A percentile compares a stretch with the other conserved stretches of the same genome.
Evolutionary conservation across 768 basidiomycete genomes (phyloP).

Genomic region (Phylloporus sp.): DNA sequence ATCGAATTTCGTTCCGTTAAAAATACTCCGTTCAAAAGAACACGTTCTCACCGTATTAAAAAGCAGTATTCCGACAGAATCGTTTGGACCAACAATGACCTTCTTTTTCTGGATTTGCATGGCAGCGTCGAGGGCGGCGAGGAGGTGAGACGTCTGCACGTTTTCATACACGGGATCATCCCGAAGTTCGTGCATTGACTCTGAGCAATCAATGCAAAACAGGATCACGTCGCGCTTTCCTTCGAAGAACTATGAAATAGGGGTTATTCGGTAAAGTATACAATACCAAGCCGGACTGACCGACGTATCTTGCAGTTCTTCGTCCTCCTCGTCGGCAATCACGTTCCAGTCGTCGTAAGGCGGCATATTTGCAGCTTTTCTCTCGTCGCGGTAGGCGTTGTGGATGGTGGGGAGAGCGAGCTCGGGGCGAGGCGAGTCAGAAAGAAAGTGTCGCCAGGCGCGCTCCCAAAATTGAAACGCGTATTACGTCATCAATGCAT

Average conservation of each 20-base stretch:
- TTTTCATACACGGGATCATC: slow-evolving; percentile 65
- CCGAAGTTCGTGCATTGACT: slow-evolving; percentile 75
- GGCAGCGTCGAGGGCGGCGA: slow-evolving; percentile 74
- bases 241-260: slow-evolving; percentile 51
- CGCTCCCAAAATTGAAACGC: slow-evolving; percentile 5
- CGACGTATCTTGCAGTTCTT: slow-evolving; percentile 68
- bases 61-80: slow-evolving; percentile 83
- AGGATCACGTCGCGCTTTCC: slow-evolving; percentile 81
- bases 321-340: slow-evolving; percentile 76
- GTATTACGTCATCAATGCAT: slow-evolving; percentile 25
- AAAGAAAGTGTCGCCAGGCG: neutral
- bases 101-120: slow-evolving; percentile 88
- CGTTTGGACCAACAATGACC: slow-evolving; percentile 82
- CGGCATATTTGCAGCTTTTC: slow-evolving; percentile 39
- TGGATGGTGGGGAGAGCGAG: neutral
- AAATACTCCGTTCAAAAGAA: neutral
- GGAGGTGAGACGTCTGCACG: slow-evolving; percentile 68
- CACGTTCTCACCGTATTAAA: slow-evolving; percentile 78
- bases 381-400: neutral
- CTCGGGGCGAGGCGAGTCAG: slow-evolving; percentile 3
- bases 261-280: slow-evolving; percentile 4
- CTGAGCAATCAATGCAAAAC: slow-evolving; percentile 94
- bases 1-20: neutral
- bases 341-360: slow-evolving; percentile 79
- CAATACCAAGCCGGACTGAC: slow-evolving; percentile 34